Evolutionary conservation across 768 basidiomycete species (phyloP).

Genomic region (Hygrocybe punicea): DNA sequence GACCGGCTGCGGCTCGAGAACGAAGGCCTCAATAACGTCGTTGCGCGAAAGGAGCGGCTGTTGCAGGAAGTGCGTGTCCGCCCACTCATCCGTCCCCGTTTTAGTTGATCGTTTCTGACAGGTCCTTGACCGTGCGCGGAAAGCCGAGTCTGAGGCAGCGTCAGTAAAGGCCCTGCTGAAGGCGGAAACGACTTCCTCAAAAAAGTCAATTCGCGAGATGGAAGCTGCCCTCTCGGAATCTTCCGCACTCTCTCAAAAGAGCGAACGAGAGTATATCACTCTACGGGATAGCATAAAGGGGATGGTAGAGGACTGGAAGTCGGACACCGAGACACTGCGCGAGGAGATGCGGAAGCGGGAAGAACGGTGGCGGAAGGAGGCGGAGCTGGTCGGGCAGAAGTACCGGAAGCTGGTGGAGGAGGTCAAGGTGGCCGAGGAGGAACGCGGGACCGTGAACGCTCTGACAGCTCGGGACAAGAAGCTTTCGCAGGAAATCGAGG

Average conservation of each 20-base stretch:
- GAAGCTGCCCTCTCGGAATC: slow-evolving; percentile 70
- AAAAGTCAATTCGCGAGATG: slow-evolving; percentile 79
- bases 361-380: slow-evolving; percentile 63
- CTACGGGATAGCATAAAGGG: slow-evolving; percentile 73
- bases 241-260: slow-evolving; percentile 72
- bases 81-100: background rate
- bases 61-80: slow-evolving; percentile 68
- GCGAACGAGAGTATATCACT: slow-evolving; percentile 78
- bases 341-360: slow-evolving; percentile 76
- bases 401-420: slow-evolving; percentile 64
- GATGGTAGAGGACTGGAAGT: slow-evolving; percentile 69
- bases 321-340: slow-evolving; percentile 65
- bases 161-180: slow-evolving; percentile 70
- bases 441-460: slow-evolving; percentile 45
- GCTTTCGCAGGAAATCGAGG: slow-evolving; percentile 56
- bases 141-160: slow-evolving; percentile 75
- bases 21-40: slow-evolving; percentile 83
- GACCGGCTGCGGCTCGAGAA: slow-evolving; percentile 82
- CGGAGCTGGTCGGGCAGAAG: slow-evolving; percentile 65
- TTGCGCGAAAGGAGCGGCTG: slow-evolving; percentile 81
- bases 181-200: slow-evolving; percentile 64
- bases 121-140: slow-evolving; percentile 81
- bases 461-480: slow-evolving; percentile 50
- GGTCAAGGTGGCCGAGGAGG: slow-evolving; percentile 49
- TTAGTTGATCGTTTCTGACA: slow-evolving; percentile 20